Base-by-base conservation (phyloP, 108 stramenopile genomes). In the Fragilaria crotonensis region DNA sequence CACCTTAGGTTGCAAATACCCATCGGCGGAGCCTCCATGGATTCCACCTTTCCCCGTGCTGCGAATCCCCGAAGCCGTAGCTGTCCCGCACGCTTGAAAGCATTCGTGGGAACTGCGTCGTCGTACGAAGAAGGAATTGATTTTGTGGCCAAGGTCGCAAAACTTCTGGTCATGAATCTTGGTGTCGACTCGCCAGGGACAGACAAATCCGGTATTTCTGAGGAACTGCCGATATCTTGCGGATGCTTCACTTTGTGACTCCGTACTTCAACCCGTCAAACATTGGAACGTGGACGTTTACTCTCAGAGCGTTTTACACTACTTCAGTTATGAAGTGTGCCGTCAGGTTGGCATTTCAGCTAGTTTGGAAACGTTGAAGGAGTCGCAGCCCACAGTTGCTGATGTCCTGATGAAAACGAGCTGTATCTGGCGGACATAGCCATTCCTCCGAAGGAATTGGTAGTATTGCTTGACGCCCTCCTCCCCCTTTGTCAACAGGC, bases 201-300 rank as follows among this genome's bases (percentile, higher is more conserved):
- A 2, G 19, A 7, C 7, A 31, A 31, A 19, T 25, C 49, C 7
- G 49, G 49, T 7, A 50, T 50, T n/a, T 90, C 92, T 17, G 76
- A 84, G 90, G 93, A 3, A 85, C 90, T 3, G 41, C 46, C 20
- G 89, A 90, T 59, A 71, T 95, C 2, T 59, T 95, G 44, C 67
- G 80, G 49, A 89, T 95, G 58, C 54, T 90, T 48, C 67, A 67
- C 17, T 91, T 78, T 62, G 83, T 88, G 26, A 76, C 85, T 20
- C 93, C 93, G 9, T 95, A 95, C 59, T 95, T 84, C 73, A 83
- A 95, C 66, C 93, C 93, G 7, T 89, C 87, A 27, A 95, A 95
- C 72, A 49, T 81, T 53, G 93, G 93, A 45, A 46, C 75, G 7
- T 95, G 93, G 93, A 91, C 93, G 0, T 89, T 91, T 61, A 80